Evolutionary conservation across 306 rosid genomes (phyloP).

Genomic region (Morella rubra): DNA sequence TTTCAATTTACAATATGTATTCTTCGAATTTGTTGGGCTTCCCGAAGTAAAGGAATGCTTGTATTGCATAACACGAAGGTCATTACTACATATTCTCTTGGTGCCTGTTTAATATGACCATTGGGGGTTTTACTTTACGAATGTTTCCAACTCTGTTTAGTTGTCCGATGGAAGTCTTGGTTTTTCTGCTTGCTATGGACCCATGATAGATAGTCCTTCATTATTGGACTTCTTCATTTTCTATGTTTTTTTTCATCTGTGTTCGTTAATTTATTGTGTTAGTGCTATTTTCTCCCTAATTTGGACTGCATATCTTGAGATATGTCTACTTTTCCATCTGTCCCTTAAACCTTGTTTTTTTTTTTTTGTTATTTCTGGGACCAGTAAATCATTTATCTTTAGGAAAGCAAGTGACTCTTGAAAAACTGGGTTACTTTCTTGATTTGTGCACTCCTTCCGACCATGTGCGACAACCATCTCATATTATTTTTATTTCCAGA

Average conservation of each 20-base stretch:
- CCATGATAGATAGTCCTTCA: too few relatives aligned
- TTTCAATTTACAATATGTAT: not conserved
- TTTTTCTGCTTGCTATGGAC: not conserved
- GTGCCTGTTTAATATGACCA: not conserved
- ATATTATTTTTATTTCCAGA: slow-evolving; percentile 44
- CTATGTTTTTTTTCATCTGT: too few relatives aligned
- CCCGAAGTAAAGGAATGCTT: not conserved
- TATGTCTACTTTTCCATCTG: too few relatives aligned
- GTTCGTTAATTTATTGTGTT: too few relatives aligned
- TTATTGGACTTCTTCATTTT: too few relatives aligned
- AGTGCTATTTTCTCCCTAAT: not conserved
- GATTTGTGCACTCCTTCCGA: not conserved
- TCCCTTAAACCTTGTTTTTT: not conserved
- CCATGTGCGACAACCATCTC: not conserved
- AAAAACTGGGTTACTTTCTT: not conserved
- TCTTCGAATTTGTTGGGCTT: not conserved
- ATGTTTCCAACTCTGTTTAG: too few relatives aligned
- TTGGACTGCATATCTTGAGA: not conserved
- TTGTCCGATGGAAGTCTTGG: not conserved
- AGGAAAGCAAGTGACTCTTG: not conserved
- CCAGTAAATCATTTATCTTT: not conserved
- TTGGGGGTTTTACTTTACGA: not conserved
- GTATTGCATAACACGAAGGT: not conserved
- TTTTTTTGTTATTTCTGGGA: not conserved
- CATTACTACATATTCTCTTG: not conserved